A percentile compares a stretch with the other conserved stretches of the same genome.
phyloP scores from a whole-genome alignment of 116 monocot species.

The Trichopus zeylanicus region DNA sequence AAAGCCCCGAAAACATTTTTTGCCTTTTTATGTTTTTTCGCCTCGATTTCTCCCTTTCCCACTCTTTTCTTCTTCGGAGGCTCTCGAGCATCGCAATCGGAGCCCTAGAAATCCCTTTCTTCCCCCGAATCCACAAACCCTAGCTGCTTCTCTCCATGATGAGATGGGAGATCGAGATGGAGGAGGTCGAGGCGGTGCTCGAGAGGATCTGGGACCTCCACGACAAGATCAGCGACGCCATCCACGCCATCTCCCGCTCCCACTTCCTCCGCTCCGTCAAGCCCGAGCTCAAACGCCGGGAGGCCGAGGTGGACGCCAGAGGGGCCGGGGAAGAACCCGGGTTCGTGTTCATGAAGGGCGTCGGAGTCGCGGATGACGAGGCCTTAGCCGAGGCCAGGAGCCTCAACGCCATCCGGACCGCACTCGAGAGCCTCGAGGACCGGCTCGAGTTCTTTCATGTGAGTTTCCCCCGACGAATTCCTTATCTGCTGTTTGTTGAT shows the following conservation, averaged over 20 bases:
- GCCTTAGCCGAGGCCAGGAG: constrained; percentile 76
- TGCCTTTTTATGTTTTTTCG: no score
- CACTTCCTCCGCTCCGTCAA: constrained; percentile 65
- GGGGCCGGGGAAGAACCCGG: no score
- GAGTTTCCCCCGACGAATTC: no score
- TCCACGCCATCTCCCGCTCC: constrained; percentile 77
- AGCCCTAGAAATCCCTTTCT: no score
- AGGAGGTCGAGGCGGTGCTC: constrained; percentile 59
- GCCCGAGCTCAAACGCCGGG: constrained; percentile 8
- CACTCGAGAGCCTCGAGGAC: constrained; percentile 92
- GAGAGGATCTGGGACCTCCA: constrained; percentile 98
- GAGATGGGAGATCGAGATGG: constrained; percentile 69
- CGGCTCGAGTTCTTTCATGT: constrained; percentile 93
- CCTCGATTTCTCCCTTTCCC: no score
- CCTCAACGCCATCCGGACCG: constrained; percentile 63
- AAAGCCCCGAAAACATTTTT: no score
- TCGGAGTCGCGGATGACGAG: constrained; percentile 19
- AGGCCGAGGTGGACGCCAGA: constrained; percentile 3
- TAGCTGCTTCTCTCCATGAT: constrained; percentile 4
- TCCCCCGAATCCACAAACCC: background rate
- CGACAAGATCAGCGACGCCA: constrained; percentile 94
- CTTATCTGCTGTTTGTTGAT: no score
- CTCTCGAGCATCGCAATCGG: no score
- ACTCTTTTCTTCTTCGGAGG: no score
- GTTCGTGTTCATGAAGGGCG: constrained; percentile 71